phyloP scores from a whole-genome alignment of 129 eudicot genomes.

The Chrysanthemum lavandulifolium region DNA sequence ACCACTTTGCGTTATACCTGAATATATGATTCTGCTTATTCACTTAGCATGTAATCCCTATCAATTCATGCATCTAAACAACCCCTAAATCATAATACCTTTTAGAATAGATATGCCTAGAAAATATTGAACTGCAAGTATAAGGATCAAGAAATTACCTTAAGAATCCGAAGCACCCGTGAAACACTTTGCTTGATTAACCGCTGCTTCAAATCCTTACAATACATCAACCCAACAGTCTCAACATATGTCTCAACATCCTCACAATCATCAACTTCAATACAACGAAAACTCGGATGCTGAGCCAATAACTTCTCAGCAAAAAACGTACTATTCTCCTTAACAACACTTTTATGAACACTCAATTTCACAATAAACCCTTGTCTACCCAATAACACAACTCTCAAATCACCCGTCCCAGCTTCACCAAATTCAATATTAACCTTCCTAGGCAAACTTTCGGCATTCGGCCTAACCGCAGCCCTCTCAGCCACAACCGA shows the following conservation, averaged over 20 bases:
- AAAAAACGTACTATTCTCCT: constrained; percentile 63
- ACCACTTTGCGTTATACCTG: background rate
- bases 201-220: constrained; percentile 83
- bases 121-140: background rate
- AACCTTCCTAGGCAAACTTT: constrained; percentile 70
- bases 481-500: constrained; percentile 39
- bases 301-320: constrained; percentile 54
- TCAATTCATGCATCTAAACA: constrained; percentile 11
- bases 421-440: constrained; percentile 92
- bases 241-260: constrained; percentile 95
- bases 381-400: constrained; percentile 75
- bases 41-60: background rate
- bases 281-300: constrained; percentile 52
- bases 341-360: constrained; percentile 66
- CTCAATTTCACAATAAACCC: constrained; percentile 84
- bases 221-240: constrained; percentile 91
- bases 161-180: constrained; percentile 78
- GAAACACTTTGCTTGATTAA: constrained; percentile 89
- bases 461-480: constrained; percentile 39
- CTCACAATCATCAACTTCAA: constrained; percentile 85
- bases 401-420: constrained; percentile 86
- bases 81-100: background rate
- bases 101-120: background rate
- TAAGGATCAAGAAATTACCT: constrained; percentile 53
- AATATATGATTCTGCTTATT: constrained; percentile 2